A percentile compares a stretch with the other conserved stretches of the same genome.
Evolutionary conservation across 345 rosid genomes (phyloP).

Genomic region (Streptanthus diversifolius): DNA sequence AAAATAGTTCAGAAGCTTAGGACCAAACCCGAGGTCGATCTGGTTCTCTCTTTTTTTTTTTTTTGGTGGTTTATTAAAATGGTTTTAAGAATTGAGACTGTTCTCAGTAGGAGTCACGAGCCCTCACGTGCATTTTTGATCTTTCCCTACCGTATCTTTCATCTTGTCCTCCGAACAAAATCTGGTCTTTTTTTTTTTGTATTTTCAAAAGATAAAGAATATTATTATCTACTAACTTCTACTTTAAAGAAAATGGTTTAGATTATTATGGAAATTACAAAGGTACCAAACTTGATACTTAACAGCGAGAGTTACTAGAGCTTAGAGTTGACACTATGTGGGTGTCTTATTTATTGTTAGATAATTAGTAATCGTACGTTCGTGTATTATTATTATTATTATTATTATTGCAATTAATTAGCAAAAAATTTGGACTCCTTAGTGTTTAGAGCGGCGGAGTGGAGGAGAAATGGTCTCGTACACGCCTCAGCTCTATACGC

Average conservation of each 20-base stretch:
- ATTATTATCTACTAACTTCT: background rate
- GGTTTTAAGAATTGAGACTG: constrained; percentile 10
- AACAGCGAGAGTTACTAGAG: background rate
- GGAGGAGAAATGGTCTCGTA: constrained; percentile 34
- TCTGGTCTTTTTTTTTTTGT: constrained; percentile 8
- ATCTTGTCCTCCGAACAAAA: constrained; percentile 28
- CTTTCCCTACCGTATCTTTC: constrained; percentile 12
- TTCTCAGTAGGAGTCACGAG: constrained; percentile 37
- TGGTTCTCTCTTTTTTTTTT: background rate
- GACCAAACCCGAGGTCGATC: constrained; percentile 41
- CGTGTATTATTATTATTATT: constrained; percentile 9
- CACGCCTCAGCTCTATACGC: constrained; percentile 17
- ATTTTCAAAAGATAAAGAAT: background rate
- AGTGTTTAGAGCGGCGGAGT: constrained; percentile 28
- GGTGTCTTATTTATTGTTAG: background rate
- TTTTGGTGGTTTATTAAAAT: background rate
- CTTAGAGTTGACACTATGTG: constrained; percentile 17
- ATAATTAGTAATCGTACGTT: constrained; percentile 6
- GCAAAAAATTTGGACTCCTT: background rate
- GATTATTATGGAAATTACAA: background rate
- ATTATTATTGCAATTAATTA: background rate
- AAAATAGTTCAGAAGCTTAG: constrained; percentile 29
- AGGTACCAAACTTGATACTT: too few relatives aligned
- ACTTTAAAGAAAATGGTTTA: background rate
- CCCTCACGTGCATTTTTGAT: constrained; percentile 36